Base-by-base conservation (phyloP, 257 asterid species). In the Plantago elongata region DNA sequence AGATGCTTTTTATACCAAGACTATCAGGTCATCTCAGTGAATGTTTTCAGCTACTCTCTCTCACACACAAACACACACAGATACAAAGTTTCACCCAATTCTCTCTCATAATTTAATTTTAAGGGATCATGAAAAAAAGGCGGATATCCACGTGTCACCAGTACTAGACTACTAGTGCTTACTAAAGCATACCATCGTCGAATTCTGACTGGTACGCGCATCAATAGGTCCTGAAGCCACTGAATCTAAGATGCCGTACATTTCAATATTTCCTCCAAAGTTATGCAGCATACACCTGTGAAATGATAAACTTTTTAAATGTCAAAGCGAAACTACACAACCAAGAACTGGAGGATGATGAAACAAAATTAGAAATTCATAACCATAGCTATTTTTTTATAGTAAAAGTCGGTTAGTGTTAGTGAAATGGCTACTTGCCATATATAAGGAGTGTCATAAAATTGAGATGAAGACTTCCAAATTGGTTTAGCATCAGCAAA, bases 281-380 rank as follows among this genome's bases (percentile, higher is more conserved):
- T 92, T 92, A 78, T 92, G 99, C 78, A 92, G 74, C 99, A 92
- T 89, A 73, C 99, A 92, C 99, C 99, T 92, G 77, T 78, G 60
- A 64, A 51, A 74, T 71, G 22, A 13, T 7, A 34, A 3, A 34
- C 40, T 51, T 10, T 9, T 54, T 58, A 45, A 34, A 38, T 40
- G 17, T 18, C 15, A 58, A 45, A 45, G 14, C 47, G 18, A 17
- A 60, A 45, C 30, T 45, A 71, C 62, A 64, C 22, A 16, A 44
- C 30, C 58, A 44, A 56, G 42, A 64, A 46, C 57, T 40, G 45
- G 51, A 63, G 48, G 61, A 15, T 14, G 54, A 58, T 15, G 62
- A 54, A 59, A 67, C 22, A 61, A 49, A 48, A 44, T 43, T 22
- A 48, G 54, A 51, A 44, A 58, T 54, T 18, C 46, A 48, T 58